phyloP scores from a whole-genome alignment of 768 basidiomycete genomes.

The Panus rudis region DNA sequence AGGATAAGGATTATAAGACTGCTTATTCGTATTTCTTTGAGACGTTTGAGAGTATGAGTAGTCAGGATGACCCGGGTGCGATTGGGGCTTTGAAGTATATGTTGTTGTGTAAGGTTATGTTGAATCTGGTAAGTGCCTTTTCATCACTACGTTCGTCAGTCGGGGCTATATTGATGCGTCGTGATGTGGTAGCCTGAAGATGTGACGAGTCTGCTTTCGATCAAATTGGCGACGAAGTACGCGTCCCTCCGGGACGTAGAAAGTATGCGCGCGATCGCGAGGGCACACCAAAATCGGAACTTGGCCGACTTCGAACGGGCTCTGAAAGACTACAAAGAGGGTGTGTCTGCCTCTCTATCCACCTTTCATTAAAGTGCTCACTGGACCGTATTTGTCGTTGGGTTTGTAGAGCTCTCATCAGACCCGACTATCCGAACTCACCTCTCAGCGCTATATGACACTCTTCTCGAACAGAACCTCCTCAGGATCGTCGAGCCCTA shows the following conservation, averaged over 20 bases:
- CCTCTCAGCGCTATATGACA: conserved; percentile 90
- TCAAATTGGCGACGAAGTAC: conserved; percentile 86
- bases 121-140: conserved; percentile 68
- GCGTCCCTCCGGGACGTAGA: conserved; percentile 85
- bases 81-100: conserved; percentile 93
- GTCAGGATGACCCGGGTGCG: conserved; percentile 61
- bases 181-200: conserved; percentile 79
- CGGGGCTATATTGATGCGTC: too few species aligned
- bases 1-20: conserved; percentile 97
- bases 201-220: conserved; percentile 75
- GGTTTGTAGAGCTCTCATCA: conserved; percentile 73
- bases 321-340: conserved; percentile 78
- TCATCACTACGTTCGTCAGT: too few species aligned
- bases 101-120: conserved; percentile 97
- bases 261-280: conserved; percentile 91
- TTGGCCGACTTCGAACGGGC: conserved; percentile 86
- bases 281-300: conserved; percentile 88
- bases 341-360: conserved; percentile 30
- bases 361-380: neutral
- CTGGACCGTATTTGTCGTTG: neutral
- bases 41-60: conserved; percentile 82
- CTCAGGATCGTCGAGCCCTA: conserved; percentile 95
- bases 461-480: conserved; percentile 91
- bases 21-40: conserved; percentile 98
- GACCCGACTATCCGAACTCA: conserved; percentile 96